phyloP scores from a whole-genome alignment of 202 grass and related monocot species.

The Elaeis oleifera region DNA sequence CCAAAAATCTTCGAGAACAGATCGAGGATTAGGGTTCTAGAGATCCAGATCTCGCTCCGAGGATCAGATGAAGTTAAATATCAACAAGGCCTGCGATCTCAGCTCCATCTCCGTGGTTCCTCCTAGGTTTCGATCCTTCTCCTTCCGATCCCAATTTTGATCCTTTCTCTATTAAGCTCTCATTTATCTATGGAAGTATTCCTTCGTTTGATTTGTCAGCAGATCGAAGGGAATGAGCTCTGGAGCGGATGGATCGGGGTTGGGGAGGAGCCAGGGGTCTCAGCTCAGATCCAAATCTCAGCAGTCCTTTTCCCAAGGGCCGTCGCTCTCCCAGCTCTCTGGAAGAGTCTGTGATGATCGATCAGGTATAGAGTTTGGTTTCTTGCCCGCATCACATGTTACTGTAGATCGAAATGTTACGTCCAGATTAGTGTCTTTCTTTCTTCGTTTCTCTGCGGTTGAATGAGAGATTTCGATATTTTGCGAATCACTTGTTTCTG shows the following conservation, averaged over 20 bases:
- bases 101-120: constrained; percentile 92
- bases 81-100: constrained; percentile 96
- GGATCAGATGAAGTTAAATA: constrained; percentile 66
- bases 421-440: no score
- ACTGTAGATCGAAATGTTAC: no score
- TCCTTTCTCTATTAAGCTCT: neutral
- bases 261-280: constrained; percentile 29
- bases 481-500: no score
- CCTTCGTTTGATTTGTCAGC: constrained; percentile 24
- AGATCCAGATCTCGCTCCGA: neutral
- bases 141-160: neutral
- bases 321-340: constrained; percentile 64
- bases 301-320: constrained; percentile 62
- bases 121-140: constrained; percentile 38
- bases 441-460: no score
- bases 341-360: constrained; percentile 47
- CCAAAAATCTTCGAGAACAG: neutral
- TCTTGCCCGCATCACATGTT: neutral
- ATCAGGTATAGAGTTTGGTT: constrained; percentile 22
- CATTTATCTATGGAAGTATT: neutral
- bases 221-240: constrained; percentile 39
- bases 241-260: constrained; percentile 8
- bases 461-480: no score
- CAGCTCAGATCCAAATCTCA: constrained; percentile 73
- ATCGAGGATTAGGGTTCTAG: constrained; percentile 9